Base-by-base conservation (phyloP, 305 asterid genomes). In the Fraxinus platypoda region DNA sequence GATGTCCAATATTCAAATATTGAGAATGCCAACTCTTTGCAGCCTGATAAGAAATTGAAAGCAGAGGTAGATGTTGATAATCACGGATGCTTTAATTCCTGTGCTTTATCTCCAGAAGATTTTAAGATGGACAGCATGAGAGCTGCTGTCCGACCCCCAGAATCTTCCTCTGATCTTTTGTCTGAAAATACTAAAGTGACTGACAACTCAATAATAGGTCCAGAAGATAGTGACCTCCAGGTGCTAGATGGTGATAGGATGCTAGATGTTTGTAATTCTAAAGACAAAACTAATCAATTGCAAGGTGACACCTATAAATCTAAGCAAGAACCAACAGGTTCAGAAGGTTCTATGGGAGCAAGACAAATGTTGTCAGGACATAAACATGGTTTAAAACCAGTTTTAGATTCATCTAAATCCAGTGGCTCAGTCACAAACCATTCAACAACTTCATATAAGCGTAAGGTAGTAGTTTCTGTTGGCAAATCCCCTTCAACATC, bases 401-500 rank as follows among this genome's bases (percentile, higher is more conserved):
- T 86, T 78, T 91, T 85, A 82, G 94, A 88, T 82, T 81, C 79
- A 37, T 85, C 78, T 84, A 93, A 87, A 89, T 80, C 91, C 25
- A 84, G 78, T 81, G 86, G 83, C 73, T 77, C 86, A 74, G 80
- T 79, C 78, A 72, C 83, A 83, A 87, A 86, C 86, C 85, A 84
- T 52, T 76, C 90, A 59, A 79, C 86, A 84, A 87, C 86, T 86
- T 81, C 91, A n/a, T 85, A 84, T 85, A 90, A 89, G 70, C 89
- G 88, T 59, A 91, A 92, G 85, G 83, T 88, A 46, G 88, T 84
- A 41, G 87, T 78, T 74, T 82, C 93, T 82, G 78, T 82, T 74
- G 90, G 88, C 78, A 94, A 88, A 86, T 83, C 94, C 21, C 23
- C 92, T 83, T 83, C 93, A 79, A 74, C 83, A 41, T 79, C 94